Evolutionary conservation across 371 early-diverging fungal genomes (phyloP), one percentile per base, ranked within the genome.

Genomic region (Syncephalastrum contaminatum): DNA sequence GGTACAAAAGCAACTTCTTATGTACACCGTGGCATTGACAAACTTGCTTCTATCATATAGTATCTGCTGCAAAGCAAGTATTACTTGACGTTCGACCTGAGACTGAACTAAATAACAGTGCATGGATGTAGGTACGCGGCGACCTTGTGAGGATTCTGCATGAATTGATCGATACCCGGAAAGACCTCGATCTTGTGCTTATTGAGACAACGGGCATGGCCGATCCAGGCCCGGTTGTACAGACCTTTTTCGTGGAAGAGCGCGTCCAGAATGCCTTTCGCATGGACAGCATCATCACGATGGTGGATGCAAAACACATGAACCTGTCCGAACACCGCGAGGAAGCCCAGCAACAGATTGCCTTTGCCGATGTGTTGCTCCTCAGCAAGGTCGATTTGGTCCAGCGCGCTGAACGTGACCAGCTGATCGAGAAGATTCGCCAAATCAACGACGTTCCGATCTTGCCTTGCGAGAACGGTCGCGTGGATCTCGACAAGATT

Each of bases 141-240:
- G 73, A 72, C 22, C 58, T 72, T 3, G 61, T 62, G 7, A 53
- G 61, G 14, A 70, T 72, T 4, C 51, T 72, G 14, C 62, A 50
- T 15, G 60, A 64, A 16, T 43, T 71, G 43, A 48, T 58, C 3
- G 55, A 54, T 16, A n/a, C 39, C 36, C 43, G 48, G 22, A 58
- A 59, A 22, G 60, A 51, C 3, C 41, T 64, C 12, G 73, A 73
- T 53, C 30, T 59, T 46, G 60, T 73, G 1, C 21, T 73, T 12
- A 60, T 73, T n/a, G 73, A 73, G 50, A 72, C 68, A 0, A 73
- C 73, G 1, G 73, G 73, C 3, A 50, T 73, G 44, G 73, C 73
- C 1, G 72, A 73, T 58, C 73, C 73, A n/a, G 73, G 65, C 8
- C 72, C 72, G 0, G 68, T 73, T 14, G 54, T 62, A 13, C 68